phyloP scores from a whole-genome alignment of 352 stramenopile species.

The Phytopythium cucurbitacearum region DNA sequence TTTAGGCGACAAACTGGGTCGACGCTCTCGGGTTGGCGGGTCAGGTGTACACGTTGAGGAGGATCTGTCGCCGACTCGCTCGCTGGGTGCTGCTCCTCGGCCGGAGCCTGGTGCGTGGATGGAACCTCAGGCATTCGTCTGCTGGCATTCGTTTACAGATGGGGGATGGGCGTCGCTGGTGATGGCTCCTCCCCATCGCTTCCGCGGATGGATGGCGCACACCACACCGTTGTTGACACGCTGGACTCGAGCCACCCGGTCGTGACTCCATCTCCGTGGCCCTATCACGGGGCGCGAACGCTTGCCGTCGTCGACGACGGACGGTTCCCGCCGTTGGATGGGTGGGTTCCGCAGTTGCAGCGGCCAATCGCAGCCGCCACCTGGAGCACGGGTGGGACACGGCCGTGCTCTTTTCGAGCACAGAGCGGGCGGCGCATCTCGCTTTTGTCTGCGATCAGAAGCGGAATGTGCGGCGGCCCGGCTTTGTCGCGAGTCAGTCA shows the following conservation, averaged over 20 bases:
- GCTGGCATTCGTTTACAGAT: conserved; percentile 6
- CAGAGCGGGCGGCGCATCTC: too few relatives aligned
- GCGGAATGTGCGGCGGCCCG: too few relatives aligned
- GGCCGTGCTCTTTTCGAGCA: too few relatives aligned
- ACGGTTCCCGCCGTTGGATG: conserved; percentile 8
- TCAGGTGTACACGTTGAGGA: too few relatives aligned
- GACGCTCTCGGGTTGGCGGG: too few relatives aligned
- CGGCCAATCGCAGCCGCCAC: neutral
- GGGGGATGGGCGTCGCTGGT: conserved; percentile 1
- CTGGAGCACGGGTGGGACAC: neutral
- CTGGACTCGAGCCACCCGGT: neutral
- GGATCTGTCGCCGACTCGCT: too few relatives aligned
- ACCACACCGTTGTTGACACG: neutral
- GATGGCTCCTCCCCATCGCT: too few relatives aligned
- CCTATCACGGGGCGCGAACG: conserved; percentile 1
- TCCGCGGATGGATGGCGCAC: neutral
- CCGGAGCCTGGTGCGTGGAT: too few relatives aligned
- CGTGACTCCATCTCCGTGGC: conserved; percentile 4
- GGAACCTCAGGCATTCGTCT: neutral
- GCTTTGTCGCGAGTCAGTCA: too few relatives aligned
- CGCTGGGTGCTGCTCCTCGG: too few relatives aligned
- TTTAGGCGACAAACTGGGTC: too few relatives aligned
- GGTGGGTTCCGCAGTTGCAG: conserved; percentile 1
- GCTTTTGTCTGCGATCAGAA: too few relatives aligned
- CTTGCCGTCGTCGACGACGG: neutral